Base-by-base conservation (phyloP, 805 yeast species). In the Wickerhamomyces tratensis region DNA sequence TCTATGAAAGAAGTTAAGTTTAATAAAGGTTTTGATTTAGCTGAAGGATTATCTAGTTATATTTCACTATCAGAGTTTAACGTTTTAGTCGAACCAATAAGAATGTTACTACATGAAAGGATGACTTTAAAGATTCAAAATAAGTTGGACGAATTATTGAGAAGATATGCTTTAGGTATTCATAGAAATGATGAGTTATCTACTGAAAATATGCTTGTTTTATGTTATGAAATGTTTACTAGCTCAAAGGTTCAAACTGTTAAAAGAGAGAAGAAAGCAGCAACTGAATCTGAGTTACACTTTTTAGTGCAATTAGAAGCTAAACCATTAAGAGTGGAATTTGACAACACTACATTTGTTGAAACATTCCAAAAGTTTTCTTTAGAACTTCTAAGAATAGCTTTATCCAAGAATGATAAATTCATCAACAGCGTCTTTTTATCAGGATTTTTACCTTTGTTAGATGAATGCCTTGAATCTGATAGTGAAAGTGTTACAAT, bases 1-100 rank as follows among this genome's bases (percentile, higher is more conserved):
- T 79, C 81, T 47, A 85, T 88, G 79, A 85, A 83, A 52, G 98
- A 91, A 66, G 91, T 93, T 33, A 89, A 87, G 58, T 81, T 78
- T 49, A 86, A 86, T 56, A 87, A 87, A 63, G 82, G 95, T 67
- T 84, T 67, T 56, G 98, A 93, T 51, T 77, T 93, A 6, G 94
- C 82, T 27, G 95, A 89, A 62, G 65, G 87, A 15, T 56, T 91
- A 39, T 74, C 95, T 0, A 61, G 77, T 13, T 77, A 78, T 53
- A 73, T 91, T 33, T 66, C 74, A 13, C 65, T 88, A 44, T 61
- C 70, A 6, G 61, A 65, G 26, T 86, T 89, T 55, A 65, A 70
- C 7, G 62, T 62, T 41, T 61, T 93, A 25, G 59, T 89, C 14
- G 66, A 68, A 13, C 98, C 98, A 2, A 66, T 93, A 35, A 80